Evolutionary conservation across 805 yeast species (phyloP), one percentile per base, ranked within the genome.

Genomic region (Candida nonsorbophila): DNA sequence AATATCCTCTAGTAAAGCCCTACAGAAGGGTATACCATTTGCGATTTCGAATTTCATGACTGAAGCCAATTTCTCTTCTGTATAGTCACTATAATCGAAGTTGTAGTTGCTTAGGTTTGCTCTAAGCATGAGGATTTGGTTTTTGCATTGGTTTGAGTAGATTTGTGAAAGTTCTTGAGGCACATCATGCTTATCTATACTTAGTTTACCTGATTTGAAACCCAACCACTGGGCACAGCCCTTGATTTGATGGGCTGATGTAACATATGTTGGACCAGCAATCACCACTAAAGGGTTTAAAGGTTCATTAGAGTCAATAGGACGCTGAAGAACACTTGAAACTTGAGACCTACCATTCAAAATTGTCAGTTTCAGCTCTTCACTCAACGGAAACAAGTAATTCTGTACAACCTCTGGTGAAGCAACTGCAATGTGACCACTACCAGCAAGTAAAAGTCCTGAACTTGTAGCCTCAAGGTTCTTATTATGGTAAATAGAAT

Each of bases 361-460:
- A 5, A 66, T 55, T 30, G 58, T 54, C 7, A 33, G 20, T 19
- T 53, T 43, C 13, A 59, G 38, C 2, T 28, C 27, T 7, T 49
- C 51, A 17, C 57, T 40, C 4, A 54, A 45, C 3, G 72, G 72
- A 27, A 49, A 57, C 17, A 67, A 34, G 25, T 51, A 51, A 27
- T 55, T 54, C 33, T 67, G 72, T 6, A 65, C 47, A 6, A 66
- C 60, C 33, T 65, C 70, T 1, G 74, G 72, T 36, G 59, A 67
- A 3, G 67, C 60, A 14, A 65, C 51, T 1, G 63, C 53, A 22
- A 53, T 48, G 14, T 55, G 54, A 7, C 66, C 66, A 24, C 47
- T 44, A 29, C 53, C 64, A 34, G 46, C 35, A 7, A 41, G 27
- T 23, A 44, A 39, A 12, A 47, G 36, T 3, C 51, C 51, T 1